Percentiles rank a stretch among this genome's conserved stretches.
phyloP scores from a whole-genome alignment of 1,284 basidiomycete species.

The Apiotrichum sp. region DNA sequence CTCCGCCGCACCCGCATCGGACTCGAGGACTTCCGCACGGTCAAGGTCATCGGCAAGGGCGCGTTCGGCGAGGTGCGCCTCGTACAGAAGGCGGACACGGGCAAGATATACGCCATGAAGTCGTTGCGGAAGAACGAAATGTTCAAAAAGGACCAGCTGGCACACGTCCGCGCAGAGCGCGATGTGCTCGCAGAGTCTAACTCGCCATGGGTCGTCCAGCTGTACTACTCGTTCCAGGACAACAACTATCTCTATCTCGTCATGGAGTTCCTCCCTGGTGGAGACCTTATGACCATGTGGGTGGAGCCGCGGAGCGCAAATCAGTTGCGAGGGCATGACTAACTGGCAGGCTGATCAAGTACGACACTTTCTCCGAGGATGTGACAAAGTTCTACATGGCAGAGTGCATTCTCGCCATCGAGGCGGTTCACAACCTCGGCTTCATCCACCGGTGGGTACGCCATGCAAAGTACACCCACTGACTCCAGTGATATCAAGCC shows the following conservation, averaged over 20 bases:
- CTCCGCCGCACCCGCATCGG: slow-evolving; percentile 88
- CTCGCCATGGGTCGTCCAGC: slow-evolving; percentile 95
- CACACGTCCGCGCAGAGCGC: slow-evolving; percentile 96
- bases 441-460: slow-evolving; percentile 94
- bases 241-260: slow-evolving; percentile 90
- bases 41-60: slow-evolving; percentile 98
- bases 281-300: slow-evolving; percentile 77
- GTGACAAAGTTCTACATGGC: slow-evolving; percentile 99
- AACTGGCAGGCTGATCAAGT: slow-evolving; percentile 92
- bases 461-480: not conserved
- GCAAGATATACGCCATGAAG: slow-evolving; percentile 99
- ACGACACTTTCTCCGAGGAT: slow-evolving; percentile 97
- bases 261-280: slow-evolving; percentile 98
- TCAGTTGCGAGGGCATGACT: slow-evolving; percentile 24
- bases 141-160: slow-evolving; percentile 97
- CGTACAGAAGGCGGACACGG: slow-evolving; percentile 94
- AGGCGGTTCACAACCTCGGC: slow-evolving; percentile 96
- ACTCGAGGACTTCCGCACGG: slow-evolving; percentile 86
- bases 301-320: slow-evolving; percentile 5
- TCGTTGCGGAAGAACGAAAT: slow-evolving; percentile 96
- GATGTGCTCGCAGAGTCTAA: slow-evolving; percentile 97
- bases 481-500: slow-evolving; percentile 81
- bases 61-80: slow-evolving; percentile 97
- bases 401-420: slow-evolving; percentile 94
- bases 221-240: slow-evolving; percentile 99